These are phyloP conservation scores for Arthonia radiata DNA, from an alignment of 495 filamentous ascomycete genomes.

Conservation along the genomic window DNA sequence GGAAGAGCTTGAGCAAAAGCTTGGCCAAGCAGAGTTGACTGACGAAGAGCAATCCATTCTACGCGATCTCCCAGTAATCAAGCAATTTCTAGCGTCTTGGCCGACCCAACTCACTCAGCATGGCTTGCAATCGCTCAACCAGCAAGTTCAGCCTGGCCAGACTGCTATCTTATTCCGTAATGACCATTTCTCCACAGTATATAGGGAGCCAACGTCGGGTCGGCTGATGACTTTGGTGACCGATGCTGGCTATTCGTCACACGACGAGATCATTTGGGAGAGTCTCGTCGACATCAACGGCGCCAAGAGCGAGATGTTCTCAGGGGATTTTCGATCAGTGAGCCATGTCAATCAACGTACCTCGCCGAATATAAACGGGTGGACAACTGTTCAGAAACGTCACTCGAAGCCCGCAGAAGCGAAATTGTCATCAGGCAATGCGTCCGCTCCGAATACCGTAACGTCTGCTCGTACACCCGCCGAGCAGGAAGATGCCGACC, in stretches of 20 bases:
- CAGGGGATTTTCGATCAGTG: constrained; percentile 75
- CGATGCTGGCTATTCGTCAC: constrained; percentile 66
- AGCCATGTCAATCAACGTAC: constrained; percentile 19
- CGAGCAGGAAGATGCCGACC: constrained; percentile 55
- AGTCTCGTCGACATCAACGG: constrained; percentile 71
- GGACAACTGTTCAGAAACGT: constrained; percentile 27
- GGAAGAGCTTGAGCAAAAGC: constrained; percentile 64
- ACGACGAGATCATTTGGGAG: constrained; percentile 93
- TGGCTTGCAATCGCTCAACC: constrained; percentile 47
- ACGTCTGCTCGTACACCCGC: not conserved
- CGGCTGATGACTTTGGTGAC: constrained; percentile 65
- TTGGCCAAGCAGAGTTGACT: constrained; percentile 27
- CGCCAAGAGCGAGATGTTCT: constrained; percentile 57
- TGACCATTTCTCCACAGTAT: constrained; percentile 85
- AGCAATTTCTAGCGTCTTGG: constrained; percentile 49
- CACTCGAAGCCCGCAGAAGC: constrained; percentile 13
- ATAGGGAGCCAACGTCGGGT: constrained; percentile 47
- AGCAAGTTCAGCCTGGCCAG: constrained; percentile 39
- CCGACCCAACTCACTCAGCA: constrained; percentile 69
- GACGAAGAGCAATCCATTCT: constrained; percentile 48
- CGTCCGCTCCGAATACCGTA: too few relatives aligned
- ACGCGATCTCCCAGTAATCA: constrained; percentile 58
- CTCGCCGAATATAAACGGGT: constrained; percentile 10
- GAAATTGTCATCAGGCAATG: constrained; percentile 1
- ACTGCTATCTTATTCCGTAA: constrained; percentile 86